Evolutionary conservation across 23 red algal genomes (phyloP).

Genomic region (Gracilaria domingensis): DNA sequence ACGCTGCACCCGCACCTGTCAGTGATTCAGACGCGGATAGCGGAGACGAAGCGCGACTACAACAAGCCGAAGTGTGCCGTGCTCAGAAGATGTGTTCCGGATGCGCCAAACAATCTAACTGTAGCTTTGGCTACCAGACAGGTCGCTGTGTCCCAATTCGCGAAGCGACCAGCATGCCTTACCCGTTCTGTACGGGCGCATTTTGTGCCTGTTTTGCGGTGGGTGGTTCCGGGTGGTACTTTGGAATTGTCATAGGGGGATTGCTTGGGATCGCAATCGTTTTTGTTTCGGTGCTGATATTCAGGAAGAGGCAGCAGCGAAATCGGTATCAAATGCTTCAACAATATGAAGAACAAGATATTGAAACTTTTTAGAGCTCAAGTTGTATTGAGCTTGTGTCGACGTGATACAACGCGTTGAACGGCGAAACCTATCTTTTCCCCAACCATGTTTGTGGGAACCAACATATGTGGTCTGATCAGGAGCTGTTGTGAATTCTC

Average conservation of each 20-base stretch:
- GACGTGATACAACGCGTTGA: neutral
- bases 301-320: slow-evolving; percentile 48
- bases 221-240: slow-evolving; percentile 61
- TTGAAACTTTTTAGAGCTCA: slow-evolving; percentile 49
- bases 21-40: slow-evolving; percentile 8
- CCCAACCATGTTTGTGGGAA: neutral
- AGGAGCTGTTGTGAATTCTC: neutral
- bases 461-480: neutral
- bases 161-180: slow-evolving; percentile 37
- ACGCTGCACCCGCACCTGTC: slow-evolving; percentile 25
- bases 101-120: slow-evolving; percentile 34
- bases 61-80: slow-evolving; percentile 56
- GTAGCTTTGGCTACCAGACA: slow-evolving; percentile 53
- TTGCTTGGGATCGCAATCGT: slow-evolving; percentile 37
- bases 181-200: slow-evolving; percentile 57
- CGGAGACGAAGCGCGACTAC: slow-evolving; percentile 21
- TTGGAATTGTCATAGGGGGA: slow-evolving; percentile 56
- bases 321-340: slow-evolving; percentile 44
- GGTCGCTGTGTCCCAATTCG: slow-evolving; percentile 44
- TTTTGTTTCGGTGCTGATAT: slow-evolving; percentile 13
- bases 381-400: neutral
- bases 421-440: neutral
- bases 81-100: slow-evolving; percentile 24
- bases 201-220: slow-evolving; percentile 55
- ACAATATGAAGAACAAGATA: slow-evolving; percentile 55